A percentile compares a stretch with the other conserved stretches of the same genome.
Evolutionary conservation across 257 asterid genomes (phyloP).

Genomic region (Oldenlandia corymbosa): DNA sequence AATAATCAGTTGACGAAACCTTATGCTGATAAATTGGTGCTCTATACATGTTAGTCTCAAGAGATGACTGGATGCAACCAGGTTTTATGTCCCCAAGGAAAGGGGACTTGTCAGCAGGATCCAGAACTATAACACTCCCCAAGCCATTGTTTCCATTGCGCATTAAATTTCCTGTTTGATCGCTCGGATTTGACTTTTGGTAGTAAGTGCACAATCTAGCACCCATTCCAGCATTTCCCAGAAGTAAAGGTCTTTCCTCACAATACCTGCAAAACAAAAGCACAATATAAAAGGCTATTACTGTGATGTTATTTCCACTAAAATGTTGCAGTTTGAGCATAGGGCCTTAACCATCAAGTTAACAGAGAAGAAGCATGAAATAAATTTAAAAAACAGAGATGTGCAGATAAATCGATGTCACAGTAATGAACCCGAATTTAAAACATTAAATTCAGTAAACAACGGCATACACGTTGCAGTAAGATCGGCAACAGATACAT

Average conservation of each 20-base stretch:
- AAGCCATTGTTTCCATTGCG: conserved; percentile 69
- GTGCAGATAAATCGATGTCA: not conserved
- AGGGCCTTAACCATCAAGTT: no score
- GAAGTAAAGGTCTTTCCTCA: conserved; percentile 96
- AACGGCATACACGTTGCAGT: not conserved
- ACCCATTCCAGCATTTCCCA: conserved; percentile 97
- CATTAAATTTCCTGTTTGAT: conserved; percentile 62
- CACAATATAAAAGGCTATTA: conserved; percentile 13
- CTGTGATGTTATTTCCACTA: not conserved
- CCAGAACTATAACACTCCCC: conserved; percentile 77
- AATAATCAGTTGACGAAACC: conserved; percentile 81
- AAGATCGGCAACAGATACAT: not conserved
- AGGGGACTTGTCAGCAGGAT: conserved; percentile 98
- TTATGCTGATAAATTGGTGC: conserved; percentile 93
- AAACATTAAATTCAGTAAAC: not conserved
- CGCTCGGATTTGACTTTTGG: conserved; percentile 74
- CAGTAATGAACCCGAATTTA: not conserved
- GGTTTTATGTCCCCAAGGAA: conserved; percentile 96
- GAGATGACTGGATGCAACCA: conserved; percentile 80
- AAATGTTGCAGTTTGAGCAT: not conserved
- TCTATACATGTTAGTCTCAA: conserved; percentile 93
- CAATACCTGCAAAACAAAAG: conserved; percentile 60
- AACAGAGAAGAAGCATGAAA: not conserved
- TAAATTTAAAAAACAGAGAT: not conserved
- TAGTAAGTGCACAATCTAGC: conserved; percentile 93